Conservation (phyloP, 2,329 filamentous ascomycete species). For the Fusarium armeniacum region DNA sequence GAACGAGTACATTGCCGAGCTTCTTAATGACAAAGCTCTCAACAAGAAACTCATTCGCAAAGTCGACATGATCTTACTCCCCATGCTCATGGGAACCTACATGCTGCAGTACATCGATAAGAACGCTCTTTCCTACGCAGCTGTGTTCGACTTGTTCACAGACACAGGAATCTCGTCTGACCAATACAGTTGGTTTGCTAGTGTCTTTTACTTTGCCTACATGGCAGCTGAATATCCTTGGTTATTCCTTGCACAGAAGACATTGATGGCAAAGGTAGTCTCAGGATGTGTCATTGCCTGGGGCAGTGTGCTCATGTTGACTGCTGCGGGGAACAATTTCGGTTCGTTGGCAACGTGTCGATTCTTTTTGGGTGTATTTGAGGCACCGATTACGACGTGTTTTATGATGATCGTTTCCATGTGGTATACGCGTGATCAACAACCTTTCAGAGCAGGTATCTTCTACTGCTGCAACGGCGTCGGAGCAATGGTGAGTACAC, state of each 20-base stretch:
- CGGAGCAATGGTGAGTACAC: constrained; percentile 50
- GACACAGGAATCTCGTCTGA: constrained; percentile 61
- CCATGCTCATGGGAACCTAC: constrained; percentile 64
- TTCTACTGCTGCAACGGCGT: constrained; percentile 59
- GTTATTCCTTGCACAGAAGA: constrained; percentile 54
- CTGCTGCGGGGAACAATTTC: constrained; percentile 59
- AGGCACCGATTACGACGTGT: constrained; percentile 63
- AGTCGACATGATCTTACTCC: constrained; percentile 64
- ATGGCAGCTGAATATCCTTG: constrained; percentile 59
- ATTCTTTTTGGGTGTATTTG: constrained; percentile 62
- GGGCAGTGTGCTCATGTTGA: constrained; percentile 59
- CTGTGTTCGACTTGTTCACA: constrained; percentile 67
- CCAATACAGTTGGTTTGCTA: constrained; percentile 66
- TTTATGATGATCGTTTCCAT: constrained; percentile 66
- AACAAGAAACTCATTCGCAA: constrained; percentile 53
- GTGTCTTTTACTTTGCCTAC: constrained; percentile 68
- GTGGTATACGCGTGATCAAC: constrained; percentile 62
- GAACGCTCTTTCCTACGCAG: constrained; percentile 64
- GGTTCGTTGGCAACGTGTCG: constrained; percentile 59
- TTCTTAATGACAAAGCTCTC: constrained; percentile 27
- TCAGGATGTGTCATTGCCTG: constrained; percentile 52
- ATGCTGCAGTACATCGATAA: constrained; percentile 70
- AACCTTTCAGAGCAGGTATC: constrained; percentile 61
- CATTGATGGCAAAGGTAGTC: constrained; percentile 55
- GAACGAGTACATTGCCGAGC: constrained; percentile 40